A percentile compares a stretch with the other conserved stretches of the same genome.
These are phyloP conservation scores for Chytridium lagenaria DNA, from an alignment of 371 early-diverging fungal species.

Conservation along the genomic window DNA sequence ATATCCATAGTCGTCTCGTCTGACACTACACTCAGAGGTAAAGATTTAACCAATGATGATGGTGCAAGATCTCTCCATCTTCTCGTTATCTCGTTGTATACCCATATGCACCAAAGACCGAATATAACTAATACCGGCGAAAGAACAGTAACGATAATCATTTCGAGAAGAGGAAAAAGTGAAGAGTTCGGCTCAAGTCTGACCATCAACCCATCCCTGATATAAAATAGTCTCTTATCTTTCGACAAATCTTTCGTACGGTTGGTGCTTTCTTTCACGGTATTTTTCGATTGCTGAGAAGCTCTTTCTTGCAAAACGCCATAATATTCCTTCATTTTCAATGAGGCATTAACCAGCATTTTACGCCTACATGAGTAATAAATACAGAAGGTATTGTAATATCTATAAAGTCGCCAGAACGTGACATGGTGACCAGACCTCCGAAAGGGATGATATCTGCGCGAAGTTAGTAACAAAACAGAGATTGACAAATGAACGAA, in stretches of 20 bases:
- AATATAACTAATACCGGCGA: slow-evolving; percentile 30
- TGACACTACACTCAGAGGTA: slow-evolving; percentile 1
- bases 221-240: not conserved
- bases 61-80: slow-evolving; percentile 15
- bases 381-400: slow-evolving; percentile 50
- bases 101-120: slow-evolving; percentile 23
- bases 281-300: not conserved
- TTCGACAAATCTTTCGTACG: not conserved
- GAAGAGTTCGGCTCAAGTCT: slow-evolving; percentile 34
- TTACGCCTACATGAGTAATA: slow-evolving; percentile 27
- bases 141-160: slow-evolving; percentile 35
- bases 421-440: slow-evolving; percentile 54
- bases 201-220: not conserved
- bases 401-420: slow-evolving; percentile 53
- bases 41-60: slow-evolving; percentile 9
- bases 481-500: slow-evolving; percentile 44
- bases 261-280: not conserved
- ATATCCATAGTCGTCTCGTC: not conserved
- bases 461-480: not conserved
- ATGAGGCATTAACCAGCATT: not conserved
- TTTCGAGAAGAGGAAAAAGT: slow-evolving; percentile 40
- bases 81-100: slow-evolving; percentile 10
- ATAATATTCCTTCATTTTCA: not conserved
- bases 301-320: not conserved
- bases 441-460: not conserved